A percentile compares a stretch with the other conserved stretches of the same genome.
Conservation (phyloP, 2,329 filamentous ascomycete species). For the Pseudogymnoascus sp. region DNA sequence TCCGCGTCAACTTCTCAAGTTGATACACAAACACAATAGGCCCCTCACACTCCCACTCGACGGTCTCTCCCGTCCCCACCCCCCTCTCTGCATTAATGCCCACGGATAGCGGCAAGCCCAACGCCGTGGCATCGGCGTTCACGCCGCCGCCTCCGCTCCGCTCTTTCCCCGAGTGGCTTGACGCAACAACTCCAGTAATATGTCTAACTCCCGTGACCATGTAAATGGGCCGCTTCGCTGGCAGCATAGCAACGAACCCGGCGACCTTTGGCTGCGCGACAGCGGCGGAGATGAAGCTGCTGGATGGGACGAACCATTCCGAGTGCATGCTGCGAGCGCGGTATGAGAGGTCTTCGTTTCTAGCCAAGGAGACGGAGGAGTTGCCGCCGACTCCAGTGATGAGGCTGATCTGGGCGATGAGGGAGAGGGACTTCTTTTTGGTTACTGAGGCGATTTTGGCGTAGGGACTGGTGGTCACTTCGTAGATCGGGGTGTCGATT, state of each 20-base stretch:
- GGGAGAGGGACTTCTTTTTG: background rate
- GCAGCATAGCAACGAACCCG: background rate
- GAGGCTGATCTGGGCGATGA: background rate
- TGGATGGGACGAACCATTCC: background rate
- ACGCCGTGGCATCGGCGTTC: background rate
- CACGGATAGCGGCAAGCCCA: background rate
- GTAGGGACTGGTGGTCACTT: background rate
- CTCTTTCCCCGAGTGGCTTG: background rate
- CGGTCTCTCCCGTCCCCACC: background rate
- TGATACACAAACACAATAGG: background rate
- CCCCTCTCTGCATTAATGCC: background rate
- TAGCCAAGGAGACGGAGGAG: background rate
- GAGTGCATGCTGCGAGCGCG: background rate
- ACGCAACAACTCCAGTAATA: background rate
- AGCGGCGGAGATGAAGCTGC: background rate
- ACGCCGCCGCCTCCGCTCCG: background rate
- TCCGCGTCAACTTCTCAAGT: background rate
- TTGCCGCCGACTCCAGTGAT: background rate
- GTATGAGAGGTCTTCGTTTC: background rate
- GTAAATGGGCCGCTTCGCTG: background rate
- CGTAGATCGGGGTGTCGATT: background rate
- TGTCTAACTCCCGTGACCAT: background rate
- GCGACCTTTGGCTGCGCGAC: background rate
- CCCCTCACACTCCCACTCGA: background rate
- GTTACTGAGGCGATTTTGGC: background rate